These are phyloP conservation scores for Handroanthus guayacan DNA, from an alignment of 257 asterid species.

Conservation along the genomic window DNA sequence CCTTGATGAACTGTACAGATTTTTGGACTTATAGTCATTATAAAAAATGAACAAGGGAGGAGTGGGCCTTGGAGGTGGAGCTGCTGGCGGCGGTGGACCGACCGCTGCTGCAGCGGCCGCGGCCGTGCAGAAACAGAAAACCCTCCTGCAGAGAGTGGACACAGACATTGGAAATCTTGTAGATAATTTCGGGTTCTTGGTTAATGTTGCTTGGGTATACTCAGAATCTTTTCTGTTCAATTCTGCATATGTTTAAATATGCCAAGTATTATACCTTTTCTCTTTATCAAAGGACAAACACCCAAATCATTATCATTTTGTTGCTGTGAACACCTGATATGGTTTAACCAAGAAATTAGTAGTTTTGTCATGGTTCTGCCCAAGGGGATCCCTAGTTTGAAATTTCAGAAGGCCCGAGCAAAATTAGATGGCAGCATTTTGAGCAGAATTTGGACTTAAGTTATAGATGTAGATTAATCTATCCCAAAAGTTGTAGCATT, in stretches of 20 bases:
- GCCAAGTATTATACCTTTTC: background rate
- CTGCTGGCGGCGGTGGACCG: conserved; percentile 59
- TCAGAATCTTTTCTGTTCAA: conserved; percentile 2
- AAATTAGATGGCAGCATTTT: background rate
- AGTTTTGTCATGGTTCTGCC: background rate
- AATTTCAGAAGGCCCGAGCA: background rate
- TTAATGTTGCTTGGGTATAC: conserved; percentile 67
- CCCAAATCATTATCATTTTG: background rate
- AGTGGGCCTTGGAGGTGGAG: conserved; percentile 49
- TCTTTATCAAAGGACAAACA: background rate
- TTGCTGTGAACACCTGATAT: background rate
- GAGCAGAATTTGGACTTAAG: background rate
- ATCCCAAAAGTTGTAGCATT: background rate
- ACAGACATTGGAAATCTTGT: conserved; percentile 66
- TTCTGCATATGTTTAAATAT: background rate
- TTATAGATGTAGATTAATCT: background rate
- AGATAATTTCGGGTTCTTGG: conserved; percentile 63
- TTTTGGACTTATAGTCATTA: background rate
- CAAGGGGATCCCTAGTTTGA: background rate
- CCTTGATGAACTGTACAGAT: conserved; percentile 6
- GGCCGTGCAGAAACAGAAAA: conserved; percentile 72
- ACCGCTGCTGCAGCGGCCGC: conserved; percentile 70
- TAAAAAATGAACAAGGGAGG: conserved; percentile 78
- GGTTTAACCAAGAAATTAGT: background rate
- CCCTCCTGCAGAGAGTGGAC: conserved; percentile 70